A percentile compares a stretch with the other conserved stretches of the same genome.
Evolutionary conservation across 345 rosid genomes (phyloP).

Genomic region (Mercurialis annua): DNA sequence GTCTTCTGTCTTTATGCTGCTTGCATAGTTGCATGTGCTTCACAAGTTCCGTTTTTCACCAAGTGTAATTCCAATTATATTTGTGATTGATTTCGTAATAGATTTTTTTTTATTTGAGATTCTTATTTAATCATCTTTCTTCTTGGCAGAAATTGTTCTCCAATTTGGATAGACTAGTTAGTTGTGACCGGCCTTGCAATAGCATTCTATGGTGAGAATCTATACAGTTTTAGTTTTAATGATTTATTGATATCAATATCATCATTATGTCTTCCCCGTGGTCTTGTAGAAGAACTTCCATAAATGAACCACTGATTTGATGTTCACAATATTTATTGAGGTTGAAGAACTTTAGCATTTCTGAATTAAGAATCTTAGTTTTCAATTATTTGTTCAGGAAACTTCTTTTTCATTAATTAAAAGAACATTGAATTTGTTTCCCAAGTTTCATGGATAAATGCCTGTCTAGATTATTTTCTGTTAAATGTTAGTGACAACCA

Average conservation of each 20-base stretch:
- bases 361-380: background rate
- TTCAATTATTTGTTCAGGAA: no score
- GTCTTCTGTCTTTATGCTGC: conserved; percentile 1
- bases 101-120: background rate
- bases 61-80: background rate
- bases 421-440: background rate
- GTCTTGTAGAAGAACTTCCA: background rate
- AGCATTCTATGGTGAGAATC: conserved; percentile 61
- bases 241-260: background rate
- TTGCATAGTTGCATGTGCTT: conserved; percentile 6
- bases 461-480: background rate
- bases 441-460: background rate
- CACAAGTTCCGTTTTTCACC: conserved; percentile 4
- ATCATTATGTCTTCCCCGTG: conserved; percentile 1
- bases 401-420: background rate
- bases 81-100: background rate
- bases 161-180: conserved; percentile 74
- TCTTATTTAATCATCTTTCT: conserved; percentile 7
- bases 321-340: background rate
- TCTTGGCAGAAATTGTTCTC: conserved; percentile 59
- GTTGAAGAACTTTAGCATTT: conserved; percentile 10
- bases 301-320: conserved; percentile 1
- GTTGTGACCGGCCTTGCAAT: conserved; percentile 74
- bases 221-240: conserved; percentile 1
- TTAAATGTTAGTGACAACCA: background rate